Conservation (phyloP, 495 filamentous ascomycete species). For the Penicillium malachiteum region DNA sequence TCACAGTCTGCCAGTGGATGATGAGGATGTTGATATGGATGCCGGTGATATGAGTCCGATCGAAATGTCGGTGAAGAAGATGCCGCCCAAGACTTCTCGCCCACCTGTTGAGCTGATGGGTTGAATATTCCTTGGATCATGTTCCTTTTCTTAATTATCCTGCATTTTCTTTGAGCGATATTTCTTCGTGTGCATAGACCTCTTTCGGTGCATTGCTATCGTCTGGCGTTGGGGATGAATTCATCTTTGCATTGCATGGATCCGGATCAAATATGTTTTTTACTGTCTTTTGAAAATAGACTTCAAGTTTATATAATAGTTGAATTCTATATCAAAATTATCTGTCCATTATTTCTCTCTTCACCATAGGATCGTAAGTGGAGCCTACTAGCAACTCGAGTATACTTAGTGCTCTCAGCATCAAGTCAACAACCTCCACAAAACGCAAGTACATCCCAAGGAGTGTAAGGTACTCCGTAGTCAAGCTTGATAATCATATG, state of each 20-base stretch:
- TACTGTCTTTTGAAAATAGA: not conserved
- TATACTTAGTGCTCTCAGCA: too few species aligned
- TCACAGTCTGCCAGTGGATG: constrained; percentile 47
- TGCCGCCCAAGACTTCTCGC: constrained; percentile 71
- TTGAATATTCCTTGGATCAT: constrained; percentile 7
- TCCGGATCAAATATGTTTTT: not conserved
- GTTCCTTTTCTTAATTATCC: not conserved
- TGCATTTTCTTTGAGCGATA: constrained; percentile 12
- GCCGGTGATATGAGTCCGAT: constrained; percentile 38
- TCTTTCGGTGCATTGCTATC: not conserved
- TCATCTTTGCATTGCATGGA: not conserved
- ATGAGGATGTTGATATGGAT: constrained; percentile 37
- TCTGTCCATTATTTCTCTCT: too few species aligned
- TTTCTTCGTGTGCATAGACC: constrained; percentile 7
- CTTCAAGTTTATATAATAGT: not conserved
- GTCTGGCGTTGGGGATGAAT: constrained; percentile 7
- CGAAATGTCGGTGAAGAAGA: constrained; percentile 50
- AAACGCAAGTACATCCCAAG: too few species aligned
- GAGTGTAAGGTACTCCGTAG: too few species aligned
- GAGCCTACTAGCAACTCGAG: too few species aligned
- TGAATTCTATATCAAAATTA: not conserved
- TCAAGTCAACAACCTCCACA: too few species aligned
- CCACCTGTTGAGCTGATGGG: constrained; percentile 92
- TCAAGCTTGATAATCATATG: too few species aligned
- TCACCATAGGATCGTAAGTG: too few species aligned